Evolutionary conservation across 192 early-diverging fungal species (phyloP).

Genomic region (Podila verticillata): DNA sequence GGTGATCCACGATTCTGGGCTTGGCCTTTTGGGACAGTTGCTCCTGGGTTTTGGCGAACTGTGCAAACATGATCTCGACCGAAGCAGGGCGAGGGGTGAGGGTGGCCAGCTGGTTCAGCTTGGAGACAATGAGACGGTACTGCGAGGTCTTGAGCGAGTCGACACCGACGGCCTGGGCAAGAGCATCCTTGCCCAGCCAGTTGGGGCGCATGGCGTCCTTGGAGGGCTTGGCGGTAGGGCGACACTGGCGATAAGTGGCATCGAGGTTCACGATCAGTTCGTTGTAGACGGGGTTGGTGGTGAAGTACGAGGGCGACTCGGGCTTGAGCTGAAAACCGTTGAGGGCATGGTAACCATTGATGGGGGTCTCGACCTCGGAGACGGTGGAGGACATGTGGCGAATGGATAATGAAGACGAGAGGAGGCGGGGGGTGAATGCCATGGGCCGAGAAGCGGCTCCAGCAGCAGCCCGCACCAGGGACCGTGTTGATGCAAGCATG

Average conservation of each 20-base stretch:
- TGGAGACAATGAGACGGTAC: slow-evolving; percentile 59
- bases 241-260: slow-evolving; percentile 52
- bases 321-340: slow-evolving; percentile 60
- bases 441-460: background rate
- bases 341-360: slow-evolving; percentile 18
- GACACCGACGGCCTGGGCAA: slow-evolving; percentile 57
- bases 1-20: slow-evolving; percentile 65
- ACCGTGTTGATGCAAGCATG: slow-evolving; percentile 3
- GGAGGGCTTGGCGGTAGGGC: slow-evolving; percentile 21
- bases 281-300: slow-evolving; percentile 83
- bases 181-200: slow-evolving; percentile 46
- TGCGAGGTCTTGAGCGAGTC: slow-evolving; percentile 59
- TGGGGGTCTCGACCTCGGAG: slow-evolving; percentile 6
- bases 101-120: slow-evolving; percentile 57
- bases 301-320: slow-evolving; percentile 86
- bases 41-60: slow-evolving; percentile 48
- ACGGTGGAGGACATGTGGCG: slow-evolving; percentile 20
- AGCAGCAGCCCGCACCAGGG: background rate
- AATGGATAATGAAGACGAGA: slow-evolving; percentile 1
- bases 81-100: slow-evolving; percentile 46
- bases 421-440: background rate
- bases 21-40: slow-evolving; percentile 45
- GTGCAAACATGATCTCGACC: slow-evolving; percentile 41
- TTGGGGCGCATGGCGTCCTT: slow-evolving; percentile 37
- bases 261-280: slow-evolving; percentile 77